phyloP scores from a whole-genome alignment of 2,329 filamentous ascomycete genomes.

The Aspergillus glaucus region DNA sequence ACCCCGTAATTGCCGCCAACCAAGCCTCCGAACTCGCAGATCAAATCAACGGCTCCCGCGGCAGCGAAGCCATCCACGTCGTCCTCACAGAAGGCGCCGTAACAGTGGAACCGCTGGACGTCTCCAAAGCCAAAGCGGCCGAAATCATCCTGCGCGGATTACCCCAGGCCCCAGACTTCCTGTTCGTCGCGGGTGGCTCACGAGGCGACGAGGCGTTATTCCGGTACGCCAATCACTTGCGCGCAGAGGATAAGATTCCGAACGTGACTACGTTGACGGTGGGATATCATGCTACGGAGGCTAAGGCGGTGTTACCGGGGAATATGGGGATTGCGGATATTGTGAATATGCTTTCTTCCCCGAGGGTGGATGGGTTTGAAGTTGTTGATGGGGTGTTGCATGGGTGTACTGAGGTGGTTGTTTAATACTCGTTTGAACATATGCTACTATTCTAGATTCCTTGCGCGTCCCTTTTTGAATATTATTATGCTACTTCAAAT shows the following conservation, averaged over 20 bases:
- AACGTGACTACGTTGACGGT: constrained; percentile 78
- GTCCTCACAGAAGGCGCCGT: constrained; percentile 74
- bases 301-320: constrained; percentile 72
- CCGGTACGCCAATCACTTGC: constrained; percentile 80
- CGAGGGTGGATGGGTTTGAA: constrained; percentile 4
- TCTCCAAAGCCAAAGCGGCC: constrained; percentile 78
- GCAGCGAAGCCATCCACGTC: constrained; percentile 73
- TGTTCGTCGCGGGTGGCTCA: constrained; percentile 82
- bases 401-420: neutral
- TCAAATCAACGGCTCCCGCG: constrained; percentile 88
- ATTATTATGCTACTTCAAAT: too few relatives aligned
- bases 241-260: constrained; percentile 49
- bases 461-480: neutral
- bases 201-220: constrained; percentile 87
- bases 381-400: neutral
- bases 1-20: constrained; percentile 67
- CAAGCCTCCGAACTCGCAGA: constrained; percentile 83
- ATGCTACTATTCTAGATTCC: neutral
- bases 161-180: constrained; percentile 66
- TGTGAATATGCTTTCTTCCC: constrained; percentile 12
- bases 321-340: constrained; percentile 68
- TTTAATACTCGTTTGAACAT: too few relatives aligned
- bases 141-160: constrained; percentile 60
- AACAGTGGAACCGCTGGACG: constrained; percentile 75
- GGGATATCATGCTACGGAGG: constrained; percentile 77